These are phyloP conservation scores for Aspergillus mulundensis DNA, from an alignment of 495 filamentous ascomycete species.

Conservation along the genomic window DNA sequence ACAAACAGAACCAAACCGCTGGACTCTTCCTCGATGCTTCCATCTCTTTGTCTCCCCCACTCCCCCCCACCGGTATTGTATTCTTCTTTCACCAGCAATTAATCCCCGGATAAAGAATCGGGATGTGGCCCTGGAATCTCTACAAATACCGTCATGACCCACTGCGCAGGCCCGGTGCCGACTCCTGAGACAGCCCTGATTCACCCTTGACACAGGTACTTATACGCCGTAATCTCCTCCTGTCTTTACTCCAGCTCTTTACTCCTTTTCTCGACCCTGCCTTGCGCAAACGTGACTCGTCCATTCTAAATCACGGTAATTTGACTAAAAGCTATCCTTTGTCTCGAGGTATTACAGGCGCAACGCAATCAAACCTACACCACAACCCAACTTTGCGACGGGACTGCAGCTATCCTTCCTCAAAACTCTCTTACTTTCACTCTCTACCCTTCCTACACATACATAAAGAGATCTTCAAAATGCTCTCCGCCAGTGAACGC, in stretches of 20 bases:
- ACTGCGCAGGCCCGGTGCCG: constrained; percentile 4
- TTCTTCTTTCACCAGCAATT: neutral
- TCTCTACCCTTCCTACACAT: neutral
- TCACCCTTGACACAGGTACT: neutral
- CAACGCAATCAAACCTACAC: neutral
- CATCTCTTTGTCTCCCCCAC: constrained; percentile 9
- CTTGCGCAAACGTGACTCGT: neutral
- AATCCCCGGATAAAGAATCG: neutral
- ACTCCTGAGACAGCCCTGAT: neutral
- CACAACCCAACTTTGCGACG: neutral
- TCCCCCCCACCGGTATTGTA: constrained; percentile 15
- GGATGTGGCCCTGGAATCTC: constrained; percentile 1
- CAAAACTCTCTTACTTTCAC: neutral
- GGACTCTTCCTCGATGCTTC: constrained; percentile 13
- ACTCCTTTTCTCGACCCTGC: neutral
- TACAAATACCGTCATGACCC: neutral
- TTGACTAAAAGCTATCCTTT: neutral
- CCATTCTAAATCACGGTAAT: neutral
- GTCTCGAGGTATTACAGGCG: neutral
- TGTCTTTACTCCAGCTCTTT: neutral
- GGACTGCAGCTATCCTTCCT: neutral
- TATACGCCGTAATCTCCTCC: neutral
- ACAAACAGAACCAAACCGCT: constrained; percentile 27
- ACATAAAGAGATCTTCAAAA: constrained; percentile 19
- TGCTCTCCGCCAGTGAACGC: constrained; percentile 44